These are phyloP conservation scores for Mortierella sp. DNA, from an alignment of 371 early-diverging fungal genomes.

Conservation along the genomic window DNA sequence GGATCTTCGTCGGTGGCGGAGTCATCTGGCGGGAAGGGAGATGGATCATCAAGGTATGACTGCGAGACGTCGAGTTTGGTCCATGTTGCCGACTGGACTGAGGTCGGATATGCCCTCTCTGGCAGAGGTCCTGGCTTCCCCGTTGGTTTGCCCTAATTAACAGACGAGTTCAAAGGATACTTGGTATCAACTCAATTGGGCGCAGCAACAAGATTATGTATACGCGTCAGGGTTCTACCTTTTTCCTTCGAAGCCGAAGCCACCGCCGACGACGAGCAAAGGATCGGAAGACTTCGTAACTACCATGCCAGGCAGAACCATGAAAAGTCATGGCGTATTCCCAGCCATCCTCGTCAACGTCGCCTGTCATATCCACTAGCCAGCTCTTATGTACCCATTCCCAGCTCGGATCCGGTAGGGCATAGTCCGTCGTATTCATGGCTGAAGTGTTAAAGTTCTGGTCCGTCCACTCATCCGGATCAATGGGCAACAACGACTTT, in stretches of 20 bases:
- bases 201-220: not conserved
- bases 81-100: conserved; percentile 15
- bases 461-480: conserved; percentile 73
- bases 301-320: conserved; percentile 50
- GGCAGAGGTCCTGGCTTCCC: conserved; percentile 18
- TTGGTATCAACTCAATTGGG: too few relatives aligned
- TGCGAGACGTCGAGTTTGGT: conserved; percentile 17
- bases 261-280: conserved; percentile 74
- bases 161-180: not conserved
- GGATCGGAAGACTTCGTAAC: conserved; percentile 65
- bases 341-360: conserved; percentile 68
- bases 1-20: not conserved
- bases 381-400: conserved; percentile 73
- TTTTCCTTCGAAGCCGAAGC: conserved; percentile 64
- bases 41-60: conserved; percentile 8
- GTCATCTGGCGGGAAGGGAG: conserved; percentile 21
- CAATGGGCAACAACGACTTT: conserved; percentile 69
- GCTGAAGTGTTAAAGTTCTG: conserved; percentile 59
- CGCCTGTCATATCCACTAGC: conserved; percentile 76
- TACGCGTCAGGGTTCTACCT: conserved; percentile 14
- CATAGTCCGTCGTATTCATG: conserved; percentile 63
- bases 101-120: conserved; percentile 18
- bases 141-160: conserved; percentile 15
- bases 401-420: conserved; percentile 73
- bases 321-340: conserved; percentile 53